Conservation (phyloP, 2,329 filamentous ascomycete species). For the Rhytidhysteron rufulum region DNA sequence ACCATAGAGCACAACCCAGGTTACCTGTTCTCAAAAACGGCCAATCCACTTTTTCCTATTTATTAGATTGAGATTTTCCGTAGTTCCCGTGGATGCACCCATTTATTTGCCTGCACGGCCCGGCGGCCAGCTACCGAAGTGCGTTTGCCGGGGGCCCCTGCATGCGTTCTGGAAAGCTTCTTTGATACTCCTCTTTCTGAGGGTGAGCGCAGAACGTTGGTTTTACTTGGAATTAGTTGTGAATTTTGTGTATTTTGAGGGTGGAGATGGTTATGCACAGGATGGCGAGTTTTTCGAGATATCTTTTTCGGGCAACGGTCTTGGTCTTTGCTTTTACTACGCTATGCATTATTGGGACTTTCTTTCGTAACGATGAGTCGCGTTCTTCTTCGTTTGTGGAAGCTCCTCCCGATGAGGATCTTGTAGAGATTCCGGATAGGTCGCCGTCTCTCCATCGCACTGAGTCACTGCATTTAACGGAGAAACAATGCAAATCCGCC, state of each 20-base stretch:
- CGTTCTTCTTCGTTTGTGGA: not conserved
- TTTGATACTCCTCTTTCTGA: not conserved
- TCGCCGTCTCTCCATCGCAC: not conserved
- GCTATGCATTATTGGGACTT: not conserved
- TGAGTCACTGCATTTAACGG: conserved; percentile 6
- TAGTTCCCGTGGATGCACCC: conserved; percentile 9
- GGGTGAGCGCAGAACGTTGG: too few species aligned
- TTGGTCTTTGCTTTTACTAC: conserved; percentile 2
- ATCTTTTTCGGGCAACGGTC: not conserved
- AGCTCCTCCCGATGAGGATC: not conserved
- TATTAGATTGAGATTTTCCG: conserved; percentile 8
- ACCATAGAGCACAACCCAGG: too few species aligned
- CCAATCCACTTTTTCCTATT: conserved; percentile 7
- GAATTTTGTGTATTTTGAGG: too few species aligned
- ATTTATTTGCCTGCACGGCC: conserved; percentile 8
- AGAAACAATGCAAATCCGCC: conserved; percentile 9
- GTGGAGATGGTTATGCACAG: not conserved
- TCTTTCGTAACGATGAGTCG: conserved; percentile 2
- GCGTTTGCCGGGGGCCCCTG: not conserved
- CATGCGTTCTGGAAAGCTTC: not conserved
- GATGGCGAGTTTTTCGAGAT: conserved; percentile 6
- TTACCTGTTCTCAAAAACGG: not conserved
- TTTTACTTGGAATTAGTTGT: too few species aligned
- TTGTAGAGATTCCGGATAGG: not conserved
- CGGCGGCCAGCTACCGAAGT: not conserved